Evolutionary conservation across 2,329 filamentous ascomycete species (phyloP).

Genomic region (Fusarium tricinctum): DNA sequence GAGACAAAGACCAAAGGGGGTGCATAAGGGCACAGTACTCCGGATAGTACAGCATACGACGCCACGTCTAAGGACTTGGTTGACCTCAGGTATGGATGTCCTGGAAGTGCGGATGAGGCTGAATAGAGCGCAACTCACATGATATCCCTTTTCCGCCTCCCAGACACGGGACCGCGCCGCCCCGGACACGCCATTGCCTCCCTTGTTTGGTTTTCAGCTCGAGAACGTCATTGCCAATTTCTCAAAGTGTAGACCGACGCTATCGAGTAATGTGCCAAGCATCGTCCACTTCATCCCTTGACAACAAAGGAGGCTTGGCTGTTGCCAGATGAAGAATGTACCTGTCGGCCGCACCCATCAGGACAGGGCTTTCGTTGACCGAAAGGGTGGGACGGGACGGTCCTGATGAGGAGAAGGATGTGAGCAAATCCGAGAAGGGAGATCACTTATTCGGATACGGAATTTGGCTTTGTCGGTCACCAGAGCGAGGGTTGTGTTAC

Average conservation of each 20-base stretch:
- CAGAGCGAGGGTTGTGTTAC: not conserved
- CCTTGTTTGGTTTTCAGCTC: slow-evolving; percentile 8
- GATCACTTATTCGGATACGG: slow-evolving; percentile 2
- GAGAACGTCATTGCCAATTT: slow-evolving; percentile 15
- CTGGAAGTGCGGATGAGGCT: slow-evolving; percentile 40
- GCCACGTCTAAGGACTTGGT: slow-evolving; percentile 14
- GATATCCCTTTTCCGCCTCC: slow-evolving; percentile 14
- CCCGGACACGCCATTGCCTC: slow-evolving; percentile 28
- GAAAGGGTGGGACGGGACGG: slow-evolving; percentile 39
- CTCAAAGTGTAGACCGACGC: slow-evolving; percentile 1
- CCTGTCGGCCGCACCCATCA: not conserved
- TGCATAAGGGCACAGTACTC: not conserved
- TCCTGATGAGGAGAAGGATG: slow-evolving; percentile 18
- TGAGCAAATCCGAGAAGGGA: slow-evolving; percentile 3
- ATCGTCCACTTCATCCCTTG: slow-evolving; percentile 24
- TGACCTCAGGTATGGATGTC: slow-evolving; percentile 14
- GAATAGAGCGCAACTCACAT: slow-evolving; percentile 14
- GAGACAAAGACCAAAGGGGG: slow-evolving; percentile 15
- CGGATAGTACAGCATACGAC: slow-evolving; percentile 1
- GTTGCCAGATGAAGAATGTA: slow-evolving; percentile 12
- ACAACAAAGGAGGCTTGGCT: slow-evolving; percentile 7
- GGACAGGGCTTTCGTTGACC: slow-evolving; percentile 10
- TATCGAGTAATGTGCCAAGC: slow-evolving; percentile 33
- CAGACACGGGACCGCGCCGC: slow-evolving; percentile 42
- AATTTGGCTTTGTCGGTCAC: not conserved